phyloP scores from a whole-genome alignment of 768 basidiomycete genomes.

The Mycena rosella region DNA sequence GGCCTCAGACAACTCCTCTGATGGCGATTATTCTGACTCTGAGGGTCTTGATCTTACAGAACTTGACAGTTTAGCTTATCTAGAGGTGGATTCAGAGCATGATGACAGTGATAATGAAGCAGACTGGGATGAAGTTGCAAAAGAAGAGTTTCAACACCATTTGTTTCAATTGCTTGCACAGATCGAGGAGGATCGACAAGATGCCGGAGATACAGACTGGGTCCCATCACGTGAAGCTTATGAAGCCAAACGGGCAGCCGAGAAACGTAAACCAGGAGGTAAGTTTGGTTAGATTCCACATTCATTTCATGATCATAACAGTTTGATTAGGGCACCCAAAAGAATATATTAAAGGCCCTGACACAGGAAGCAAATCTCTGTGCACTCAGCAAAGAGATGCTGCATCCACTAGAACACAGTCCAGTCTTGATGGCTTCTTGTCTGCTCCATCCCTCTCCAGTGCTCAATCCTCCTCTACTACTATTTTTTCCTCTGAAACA shows the following conservation, averaged over 20 bases:
- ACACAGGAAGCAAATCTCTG: no score
- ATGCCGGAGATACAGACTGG: slow-evolving; percentile 14
- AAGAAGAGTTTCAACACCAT: slow-evolving; percentile 11
- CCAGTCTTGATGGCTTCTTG: no score
- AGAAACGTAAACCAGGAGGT: background rate
- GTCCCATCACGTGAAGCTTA: background rate
- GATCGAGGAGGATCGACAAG: slow-evolving; percentile 9
- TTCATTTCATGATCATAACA: no score
- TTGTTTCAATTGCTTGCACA: slow-evolving; percentile 5
- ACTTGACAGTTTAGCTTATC: slow-evolving; percentile 12
- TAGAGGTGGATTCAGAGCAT: slow-evolving; percentile 18
- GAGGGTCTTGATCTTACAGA: slow-evolving; percentile 12
- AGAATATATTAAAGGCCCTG: no score
- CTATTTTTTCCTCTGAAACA: no score
- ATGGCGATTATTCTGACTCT: slow-evolving; percentile 10
- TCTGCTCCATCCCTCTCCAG: no score
- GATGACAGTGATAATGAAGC: slow-evolving; percentile 4
- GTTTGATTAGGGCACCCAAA: no score
- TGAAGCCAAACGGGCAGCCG: no score
- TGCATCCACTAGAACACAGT: no score
- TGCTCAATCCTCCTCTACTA: background rate
- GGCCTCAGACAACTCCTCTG: background rate
- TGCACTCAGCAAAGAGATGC: no score
- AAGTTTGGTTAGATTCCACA: background rate
- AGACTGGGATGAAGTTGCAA: slow-evolving; percentile 18